Conservation (phyloP, 176 grass and related monocot species). For the Musa troglodytarum region DNA sequence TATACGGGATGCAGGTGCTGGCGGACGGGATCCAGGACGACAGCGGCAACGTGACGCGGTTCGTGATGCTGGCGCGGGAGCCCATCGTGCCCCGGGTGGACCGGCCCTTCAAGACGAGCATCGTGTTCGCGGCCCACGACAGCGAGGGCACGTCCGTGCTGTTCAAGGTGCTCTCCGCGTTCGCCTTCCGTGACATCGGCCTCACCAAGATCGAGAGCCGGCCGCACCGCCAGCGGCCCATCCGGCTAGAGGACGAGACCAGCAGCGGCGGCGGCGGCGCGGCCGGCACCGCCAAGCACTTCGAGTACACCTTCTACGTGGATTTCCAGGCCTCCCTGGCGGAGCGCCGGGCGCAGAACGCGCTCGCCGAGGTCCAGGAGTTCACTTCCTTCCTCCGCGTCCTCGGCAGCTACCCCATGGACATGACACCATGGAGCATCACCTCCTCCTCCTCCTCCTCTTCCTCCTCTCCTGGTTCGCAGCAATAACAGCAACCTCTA, state of each 20-base stretch:
- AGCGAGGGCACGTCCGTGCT: neutral
- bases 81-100: neutral
- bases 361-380: neutral
- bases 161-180: neutral
- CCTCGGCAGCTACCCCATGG: slow-evolving; percentile 7
- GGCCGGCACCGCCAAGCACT: neutral
- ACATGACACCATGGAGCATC: neutral
- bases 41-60: neutral
- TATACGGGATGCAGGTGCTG: neutral
- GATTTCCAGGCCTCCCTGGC: slow-evolving; percentile 1
- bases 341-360: neutral
- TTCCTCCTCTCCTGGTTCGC: slow-evolving; percentile 1
- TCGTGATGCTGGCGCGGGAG: slow-evolving; percentile 3
- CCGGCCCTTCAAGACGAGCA: slow-evolving; percentile 1
- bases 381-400: slow-evolving; percentile 9
- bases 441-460: neutral
- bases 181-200: neutral
- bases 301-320: slow-evolving; percentile 2
- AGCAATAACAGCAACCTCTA: slow-evolving; percentile 6
- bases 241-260: neutral
- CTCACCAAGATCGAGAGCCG: slow-evolving; percentile 1
- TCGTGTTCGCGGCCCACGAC: neutral
- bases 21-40: neutral
- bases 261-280: neutral
- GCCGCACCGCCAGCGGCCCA: neutral